A percentile compares a stretch with the other conserved stretches of the same genome.
phyloP scores from a whole-genome alignment of 2,329 filamentous ascomycete species.

The Periconia sp. region DNA sequence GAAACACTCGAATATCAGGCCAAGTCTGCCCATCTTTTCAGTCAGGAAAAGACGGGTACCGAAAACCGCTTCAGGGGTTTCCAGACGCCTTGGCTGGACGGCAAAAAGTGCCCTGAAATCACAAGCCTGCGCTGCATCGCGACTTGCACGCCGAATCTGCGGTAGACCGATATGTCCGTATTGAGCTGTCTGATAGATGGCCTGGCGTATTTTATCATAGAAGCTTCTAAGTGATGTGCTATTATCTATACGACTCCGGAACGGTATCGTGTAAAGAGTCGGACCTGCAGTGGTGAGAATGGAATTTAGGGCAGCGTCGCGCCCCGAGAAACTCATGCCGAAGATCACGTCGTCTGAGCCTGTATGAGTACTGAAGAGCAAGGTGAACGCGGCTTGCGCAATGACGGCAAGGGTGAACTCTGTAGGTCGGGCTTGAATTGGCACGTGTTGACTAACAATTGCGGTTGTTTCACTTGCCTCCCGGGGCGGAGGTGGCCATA shows the following conservation, averaged over 20 bases:
- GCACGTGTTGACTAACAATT: not conserved
- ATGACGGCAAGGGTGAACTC: not conserved
- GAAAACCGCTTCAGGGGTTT: not conserved
- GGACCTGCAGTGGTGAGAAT: slow-evolving; percentile 1
- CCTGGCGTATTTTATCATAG: not conserved
- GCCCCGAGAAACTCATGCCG: not conserved
- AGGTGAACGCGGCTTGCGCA: slow-evolving; percentile 1
- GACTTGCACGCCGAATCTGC: not conserved
- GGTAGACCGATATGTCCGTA: slow-evolving; percentile 1
- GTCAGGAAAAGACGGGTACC: too few relatives aligned
- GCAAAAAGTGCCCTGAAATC: not conserved
- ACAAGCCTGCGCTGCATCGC: not conserved
- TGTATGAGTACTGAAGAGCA: not conserved
- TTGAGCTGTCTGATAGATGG: not conserved
- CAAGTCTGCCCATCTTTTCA: too few relatives aligned
- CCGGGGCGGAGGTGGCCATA: not conserved
- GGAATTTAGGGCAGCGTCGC: not conserved
- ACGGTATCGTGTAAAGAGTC: not conserved
- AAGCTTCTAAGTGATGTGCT: not conserved
- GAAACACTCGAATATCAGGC: too few relatives aligned
- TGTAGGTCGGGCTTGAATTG: not conserved
- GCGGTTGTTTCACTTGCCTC: not conserved
- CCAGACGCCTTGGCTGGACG: not conserved
- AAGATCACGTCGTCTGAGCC: not conserved
- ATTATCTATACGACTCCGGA: not conserved